phyloP scores from a whole-genome alignment of 2,329 filamentous ascomycete genomes.

The Pseudopyrenochaeta lycopersici region DNA sequence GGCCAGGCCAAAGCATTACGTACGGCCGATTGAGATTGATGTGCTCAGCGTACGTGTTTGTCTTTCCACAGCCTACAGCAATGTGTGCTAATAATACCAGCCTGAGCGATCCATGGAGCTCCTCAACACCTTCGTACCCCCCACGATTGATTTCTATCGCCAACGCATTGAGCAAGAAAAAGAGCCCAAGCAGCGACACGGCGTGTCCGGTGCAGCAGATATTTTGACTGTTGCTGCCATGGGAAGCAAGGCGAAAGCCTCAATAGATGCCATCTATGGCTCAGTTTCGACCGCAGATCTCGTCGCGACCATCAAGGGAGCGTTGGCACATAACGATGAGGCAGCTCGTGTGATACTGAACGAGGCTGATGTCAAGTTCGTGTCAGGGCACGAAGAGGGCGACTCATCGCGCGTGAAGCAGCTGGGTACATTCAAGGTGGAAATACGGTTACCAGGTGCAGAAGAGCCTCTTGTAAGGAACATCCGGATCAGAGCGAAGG shows the following conservation, averaged over 20 bases:
- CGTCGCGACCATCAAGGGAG: constrained; percentile 56
- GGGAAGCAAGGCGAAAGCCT: constrained; percentile 35
- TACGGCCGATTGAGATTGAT: constrained; percentile 52
- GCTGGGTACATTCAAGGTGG: constrained; percentile 62
- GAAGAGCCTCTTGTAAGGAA: constrained; percentile 44
- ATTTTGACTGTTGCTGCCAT: constrained; percentile 47
- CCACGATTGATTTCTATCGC: constrained; percentile 58
- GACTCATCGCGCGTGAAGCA: constrained; percentile 60
- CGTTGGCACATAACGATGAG: constrained; percentile 61
- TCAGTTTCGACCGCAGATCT: constrained; percentile 65
- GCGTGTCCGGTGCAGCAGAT: constrained; percentile 47
- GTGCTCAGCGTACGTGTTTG: constrained; percentile 48
- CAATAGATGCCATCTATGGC: constrained; percentile 57
- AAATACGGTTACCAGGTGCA: constrained; percentile 61
- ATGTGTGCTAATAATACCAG: constrained; percentile 38
- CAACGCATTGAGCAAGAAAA: constrained; percentile 53
- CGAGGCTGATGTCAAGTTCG: constrained; percentile 61
- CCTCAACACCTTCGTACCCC: constrained; percentile 58
- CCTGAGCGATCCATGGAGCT: constrained; percentile 57
- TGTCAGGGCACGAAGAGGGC: constrained; percentile 47
- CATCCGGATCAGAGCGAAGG: constrained; percentile 45
- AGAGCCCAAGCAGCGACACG: constrained; percentile 39
- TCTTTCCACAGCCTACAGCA: not conserved
- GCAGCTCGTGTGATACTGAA: constrained; percentile 59
- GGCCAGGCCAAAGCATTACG: constrained; percentile 31